These are phyloP conservation scores for Aspergillus sclerotioniger DNA, from an alignment of 495 filamentous ascomycete species.

Conservation along the genomic window DNA sequence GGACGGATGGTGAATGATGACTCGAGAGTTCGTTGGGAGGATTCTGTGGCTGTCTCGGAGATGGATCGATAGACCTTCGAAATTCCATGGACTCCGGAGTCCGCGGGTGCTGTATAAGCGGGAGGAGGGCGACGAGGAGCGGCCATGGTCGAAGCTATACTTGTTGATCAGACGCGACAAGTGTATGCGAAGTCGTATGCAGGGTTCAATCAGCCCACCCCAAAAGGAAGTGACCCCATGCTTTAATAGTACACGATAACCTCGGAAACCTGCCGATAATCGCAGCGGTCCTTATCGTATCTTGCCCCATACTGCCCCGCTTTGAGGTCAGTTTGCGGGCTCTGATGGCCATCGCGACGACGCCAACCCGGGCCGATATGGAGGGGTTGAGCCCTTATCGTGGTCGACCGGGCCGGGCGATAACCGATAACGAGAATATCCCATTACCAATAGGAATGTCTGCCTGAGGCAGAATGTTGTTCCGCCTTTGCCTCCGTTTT, in stretches of 20 bases:
- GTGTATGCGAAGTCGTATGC: background rate
- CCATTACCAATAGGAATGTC: background rate
- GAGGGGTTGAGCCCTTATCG: slow-evolving; percentile 14
- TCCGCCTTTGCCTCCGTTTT: background rate
- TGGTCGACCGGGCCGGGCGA: slow-evolving; percentile 1
- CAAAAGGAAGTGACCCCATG: background rate
- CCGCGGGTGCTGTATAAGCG: slow-evolving; percentile 38
- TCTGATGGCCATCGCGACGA: slow-evolving; percentile 2
- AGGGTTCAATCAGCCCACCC: background rate
- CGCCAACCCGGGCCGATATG: slow-evolving; percentile 10
- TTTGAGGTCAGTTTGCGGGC: slow-evolving; percentile 3
- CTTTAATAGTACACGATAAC: slow-evolving; percentile 4
- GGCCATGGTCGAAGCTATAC: slow-evolving; percentile 23
- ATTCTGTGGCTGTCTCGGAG: slow-evolving; percentile 34
- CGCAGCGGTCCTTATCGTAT: slow-evolving; percentile 9
- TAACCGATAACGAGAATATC: slow-evolving; percentile 1
- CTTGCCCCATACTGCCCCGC: slow-evolving; percentile 17
- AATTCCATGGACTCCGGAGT: slow-evolving; percentile 38
- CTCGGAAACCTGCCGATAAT: slow-evolving; percentile 12
- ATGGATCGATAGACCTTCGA: slow-evolving; percentile 41
- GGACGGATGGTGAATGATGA: slow-evolving; percentile 43
- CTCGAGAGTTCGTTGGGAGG: slow-evolving; percentile 31
- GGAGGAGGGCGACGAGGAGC: slow-evolving; percentile 38
- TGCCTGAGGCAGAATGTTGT: slow-evolving; percentile 10
- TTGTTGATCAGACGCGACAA: background rate